Base-by-base conservation (phyloP, 1,139 yeast species). In the Candida sp. region DNA sequence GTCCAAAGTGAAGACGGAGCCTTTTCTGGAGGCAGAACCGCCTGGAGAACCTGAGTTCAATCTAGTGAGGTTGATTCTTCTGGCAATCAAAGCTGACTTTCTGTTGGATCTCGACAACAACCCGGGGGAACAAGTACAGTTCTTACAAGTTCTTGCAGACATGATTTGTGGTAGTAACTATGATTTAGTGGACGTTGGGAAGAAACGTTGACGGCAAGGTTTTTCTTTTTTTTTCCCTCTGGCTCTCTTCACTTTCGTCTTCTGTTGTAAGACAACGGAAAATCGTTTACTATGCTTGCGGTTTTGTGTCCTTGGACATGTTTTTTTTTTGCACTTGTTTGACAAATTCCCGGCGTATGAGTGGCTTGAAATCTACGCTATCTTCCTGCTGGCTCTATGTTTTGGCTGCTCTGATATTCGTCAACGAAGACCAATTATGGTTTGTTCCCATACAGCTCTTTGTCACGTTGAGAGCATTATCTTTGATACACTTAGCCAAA, bases 111-210 rank as follows among this genome's bases (percentile, higher is more conserved):
- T 78, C 22, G 91, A 85, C 48, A 88, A 68, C 48, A 88, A 72
- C 6, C 96, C 96, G 7, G 94, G 94, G 0, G 93, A 86, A 65
- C 96, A 89, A 2, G 91, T 87, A 70, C 96, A 88, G 69, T 88
- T 85, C 17, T 17, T 17, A 17, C 17, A 17, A 17, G 31, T 28
- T 28, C 9, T 28, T 28, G 31, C 9, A 17, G 17, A 17, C 17
- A 17, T 17, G 17, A 17, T 17, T 17, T 17, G 17, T 17, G 17
- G 17, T 17, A 17, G 17, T 17, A 17, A 17, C 17, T 17, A 2
- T 28, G 31, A 2, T 28, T 28, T 7, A 7, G 2, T 6, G 7
- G 31, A 7, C 9, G 22, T 33, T 33, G 5, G 23, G 37, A 33
- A 33, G 25, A 34, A 34, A 12, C 38, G 38, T 34, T 34, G 42